Conservation (phyloP, 176 grass and related monocot species). For the Luzula sylvatica region DNA sequence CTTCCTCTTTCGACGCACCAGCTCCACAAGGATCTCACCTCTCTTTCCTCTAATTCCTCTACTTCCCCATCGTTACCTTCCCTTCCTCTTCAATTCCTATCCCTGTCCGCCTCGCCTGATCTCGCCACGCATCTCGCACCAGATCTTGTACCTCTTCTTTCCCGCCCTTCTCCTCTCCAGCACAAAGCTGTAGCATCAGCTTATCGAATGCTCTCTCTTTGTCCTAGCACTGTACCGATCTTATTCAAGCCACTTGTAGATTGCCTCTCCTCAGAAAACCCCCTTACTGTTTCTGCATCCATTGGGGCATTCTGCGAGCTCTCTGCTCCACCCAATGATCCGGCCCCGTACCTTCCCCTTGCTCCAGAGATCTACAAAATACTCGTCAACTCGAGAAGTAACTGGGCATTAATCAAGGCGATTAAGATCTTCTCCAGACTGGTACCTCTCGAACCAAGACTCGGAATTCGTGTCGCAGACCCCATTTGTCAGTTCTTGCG, state of each 20-base stretch:
- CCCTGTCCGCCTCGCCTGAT: conserved; percentile 49
- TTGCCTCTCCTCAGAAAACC: conserved; percentile 59
- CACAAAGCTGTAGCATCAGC: conserved; percentile 51
- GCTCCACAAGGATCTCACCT: conserved; percentile 74
- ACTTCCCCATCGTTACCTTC: conserved; percentile 34
- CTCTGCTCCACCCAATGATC: conserved; percentile 47
- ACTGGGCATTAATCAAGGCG: conserved; percentile 89
- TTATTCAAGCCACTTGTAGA: conserved; percentile 89
- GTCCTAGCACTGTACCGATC: conserved; percentile 41
- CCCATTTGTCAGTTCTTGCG: conserved; percentile 63
- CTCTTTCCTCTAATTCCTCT: conserved; percentile 25
- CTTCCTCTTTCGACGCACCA: conserved; percentile 73
- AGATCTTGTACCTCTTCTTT: conserved; percentile 56
- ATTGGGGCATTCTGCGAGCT: conserved; percentile 82
- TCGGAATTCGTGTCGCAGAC: conserved; percentile 52
- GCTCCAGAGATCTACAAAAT: conserved; percentile 70
- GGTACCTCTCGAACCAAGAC: conserved; percentile 55
- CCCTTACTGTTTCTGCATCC: conserved; percentile 45
- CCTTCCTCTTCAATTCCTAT: conserved; percentile 60
- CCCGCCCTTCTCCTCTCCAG: conserved; percentile 27
- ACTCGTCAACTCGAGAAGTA: conserved; percentile 52
- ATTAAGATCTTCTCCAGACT: conserved; percentile 80
- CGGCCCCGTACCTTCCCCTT: conserved; percentile 61
- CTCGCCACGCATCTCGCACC: conserved; percentile 54
- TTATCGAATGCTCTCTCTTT: conserved; percentile 39